Evolutionary conservation across 2,329 filamentous ascomycete genomes (phyloP), one percentile per base, ranked within the genome.

Genomic region (Alternaria sp.): DNA sequence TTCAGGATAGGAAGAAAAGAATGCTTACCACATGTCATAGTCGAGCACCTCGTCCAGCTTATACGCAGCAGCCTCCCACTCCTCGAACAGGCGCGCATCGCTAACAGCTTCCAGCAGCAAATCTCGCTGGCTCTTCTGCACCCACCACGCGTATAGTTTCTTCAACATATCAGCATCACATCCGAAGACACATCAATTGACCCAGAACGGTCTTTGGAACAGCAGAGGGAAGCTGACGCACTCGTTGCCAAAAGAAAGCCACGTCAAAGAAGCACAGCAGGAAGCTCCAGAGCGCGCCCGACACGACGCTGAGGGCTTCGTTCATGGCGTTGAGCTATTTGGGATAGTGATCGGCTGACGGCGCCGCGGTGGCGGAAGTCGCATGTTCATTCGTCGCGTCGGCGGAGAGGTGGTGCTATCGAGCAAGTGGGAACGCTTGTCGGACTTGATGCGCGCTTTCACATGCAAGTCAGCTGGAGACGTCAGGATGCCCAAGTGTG

Each of bases 41-140:
- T 90, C 90, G n/a, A 93, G 85, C 17, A 92, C 83, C 72, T 91
- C 90, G 79, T 97, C 94, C n/a, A 97, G 86, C 73, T 92, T 88
- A 67, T 91, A 87, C 2, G 93, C 93, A n/a, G 91, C 89, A 68
- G 90, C 89, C 76, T 95, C 90, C 93, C 93, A 97, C 76, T 96
- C 91, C 74, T 96, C 92, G 75, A 91, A 97, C 25, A 86, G 85
- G 67, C 88, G 84, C 17, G 93, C 91, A 62, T 88, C 86, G 57
- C 85, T 85, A 51, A 96, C 83, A 23, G 85, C 83, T 64, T 91
- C 85, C 46, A 91, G 84, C 82, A 92, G 90, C 58, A 89, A 82
- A 67, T 91, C 88, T 52, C 87, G 85, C 3, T 87, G 86, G 53
- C 86, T 90, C 77, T 87, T 90, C 66, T 86, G 85, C 59, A 81